A percentile compares a stretch with the other conserved stretches of the same genome.
These are phyloP conservation scores for Podila epigama DNA, from an alignment of 192 early-diverging fungal species.

Conservation along the genomic window DNA sequence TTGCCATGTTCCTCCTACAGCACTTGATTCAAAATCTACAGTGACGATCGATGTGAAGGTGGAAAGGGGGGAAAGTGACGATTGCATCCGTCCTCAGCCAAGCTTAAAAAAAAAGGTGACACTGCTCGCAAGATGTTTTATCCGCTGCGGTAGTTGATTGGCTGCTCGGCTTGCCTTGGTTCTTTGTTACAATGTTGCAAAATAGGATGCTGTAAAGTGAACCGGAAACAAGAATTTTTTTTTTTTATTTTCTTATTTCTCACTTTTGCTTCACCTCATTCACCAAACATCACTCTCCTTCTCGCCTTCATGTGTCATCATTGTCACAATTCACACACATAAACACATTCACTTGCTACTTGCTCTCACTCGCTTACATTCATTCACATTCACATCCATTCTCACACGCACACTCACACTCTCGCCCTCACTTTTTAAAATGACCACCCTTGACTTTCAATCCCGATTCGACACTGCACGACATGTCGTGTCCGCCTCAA, in stretches of 20 bases:
- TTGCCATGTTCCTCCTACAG: no score
- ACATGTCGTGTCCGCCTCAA: conserved; percentile 16
- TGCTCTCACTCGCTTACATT: not conserved
- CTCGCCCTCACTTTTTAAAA: not conserved
- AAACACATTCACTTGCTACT: no score
- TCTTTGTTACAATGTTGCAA: not conserved
- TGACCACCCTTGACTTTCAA: conserved; percentile 4
- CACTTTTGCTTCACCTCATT: no score
- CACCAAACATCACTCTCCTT: no score
- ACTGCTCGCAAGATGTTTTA: not conserved
- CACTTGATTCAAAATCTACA: no score
- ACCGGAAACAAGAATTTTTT: no score
- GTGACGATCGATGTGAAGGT: no score
- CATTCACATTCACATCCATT: not conserved
- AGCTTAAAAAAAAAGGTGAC: not conserved
- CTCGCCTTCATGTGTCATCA: no score
- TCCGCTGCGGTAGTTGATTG: not conserved
- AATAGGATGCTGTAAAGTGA: no score
- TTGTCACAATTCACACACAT: no score
- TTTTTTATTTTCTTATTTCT: no score
- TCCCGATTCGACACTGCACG: conserved; percentile 16
- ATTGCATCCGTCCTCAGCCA: not conserved
- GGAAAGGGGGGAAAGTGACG: no score
- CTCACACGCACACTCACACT: not conserved
- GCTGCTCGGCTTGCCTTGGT: not conserved